phyloP scores from a whole-genome alignment of 345 rosid genomes.

The Noccaea bulbosa region DNA sequence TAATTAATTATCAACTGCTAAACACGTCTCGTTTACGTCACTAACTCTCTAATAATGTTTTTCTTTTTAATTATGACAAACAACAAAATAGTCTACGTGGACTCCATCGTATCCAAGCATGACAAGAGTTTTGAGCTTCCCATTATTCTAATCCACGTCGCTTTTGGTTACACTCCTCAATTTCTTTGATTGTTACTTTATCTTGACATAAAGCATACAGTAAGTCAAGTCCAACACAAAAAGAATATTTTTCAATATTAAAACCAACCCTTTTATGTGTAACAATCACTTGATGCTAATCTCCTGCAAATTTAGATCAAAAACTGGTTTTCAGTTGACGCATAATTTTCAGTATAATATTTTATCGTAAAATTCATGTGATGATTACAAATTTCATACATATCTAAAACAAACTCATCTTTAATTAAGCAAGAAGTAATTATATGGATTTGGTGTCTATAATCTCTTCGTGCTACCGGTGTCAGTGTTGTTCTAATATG shows the following conservation, averaged over 20 bases:
- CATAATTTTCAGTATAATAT: too few species aligned
- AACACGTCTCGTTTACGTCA: constrained; percentile 38
- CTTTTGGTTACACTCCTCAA: constrained; percentile 6
- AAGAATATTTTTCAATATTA: neutral
- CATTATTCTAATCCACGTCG: constrained; percentile 37
- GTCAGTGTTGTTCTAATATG: too few species aligned
- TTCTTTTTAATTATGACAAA: neutral
- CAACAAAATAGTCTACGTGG: constrained; percentile 22
- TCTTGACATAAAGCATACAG: constrained; percentile 23
- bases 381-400: neutral
- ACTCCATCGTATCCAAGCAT: constrained; percentile 30
- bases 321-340: neutral
- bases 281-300: neutral
- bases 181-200: constrained; percentile 6
- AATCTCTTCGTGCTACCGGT: too few species aligned
- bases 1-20: constrained; percentile 3
- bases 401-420: neutral
- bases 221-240: constrained; percentile 19
- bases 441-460: too few species aligned
- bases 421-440: neutral
- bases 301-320: neutral
- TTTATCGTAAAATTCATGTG: neutral
- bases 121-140: constrained; percentile 34
- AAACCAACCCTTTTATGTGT: constrained; percentile 20
- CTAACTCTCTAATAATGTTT: constrained; percentile 20